Evolutionary conservation across 169 alveolate species (phyloP), one percentile per base, ranked within the genome.

Genomic region (Plasmodium vivax): DNA sequence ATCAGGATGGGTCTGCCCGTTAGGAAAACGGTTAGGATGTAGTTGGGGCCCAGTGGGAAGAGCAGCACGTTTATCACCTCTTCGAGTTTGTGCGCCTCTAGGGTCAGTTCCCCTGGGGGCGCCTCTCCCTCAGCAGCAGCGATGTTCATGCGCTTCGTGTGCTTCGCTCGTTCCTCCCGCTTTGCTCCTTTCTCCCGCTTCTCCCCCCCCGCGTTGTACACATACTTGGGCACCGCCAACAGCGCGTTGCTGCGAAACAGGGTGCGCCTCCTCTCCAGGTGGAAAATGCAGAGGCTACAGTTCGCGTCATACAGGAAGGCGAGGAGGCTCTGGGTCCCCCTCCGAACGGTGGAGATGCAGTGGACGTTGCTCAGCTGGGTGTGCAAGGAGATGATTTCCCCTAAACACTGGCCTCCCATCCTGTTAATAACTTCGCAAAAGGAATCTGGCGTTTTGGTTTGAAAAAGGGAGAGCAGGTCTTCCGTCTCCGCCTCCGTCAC

Each of bases 1-100:
- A 87, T 87, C 71, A 87, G 43, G 0, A 87, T 87, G 14, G 93
- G 93, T 56, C 93, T 87, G 2, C 93, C 93, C 14, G 93, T 87
- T 34, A 87, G 43, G 71, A 87, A 87, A 14, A 87, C 30, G 9
- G 56, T 87, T 87, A 87, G 36, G n/a, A 87, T 3, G 71, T 87
- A 87, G n/a, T 75, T 73, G 34, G 41, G 41, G n/a, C 71, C 85
- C 34, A 87, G 43, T 36, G 79, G 79, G 71, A 87, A 87, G 68
- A 87, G 81, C 27, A 87, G 47, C 10, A 87, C 43, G 7, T 87
- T 87, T 75, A 87, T 77, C 23, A 87, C 68, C 54, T 87, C 81
- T 47, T 87, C 93, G 8, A 71, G 19, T 27, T 72, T 84, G 32
- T 84, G 72, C 16, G 34, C 0, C 36, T 77, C 62, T n/a, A 87